Conservation (phyloP, 169 alveolate species). For the Sarcocystis neurona region DNA sequence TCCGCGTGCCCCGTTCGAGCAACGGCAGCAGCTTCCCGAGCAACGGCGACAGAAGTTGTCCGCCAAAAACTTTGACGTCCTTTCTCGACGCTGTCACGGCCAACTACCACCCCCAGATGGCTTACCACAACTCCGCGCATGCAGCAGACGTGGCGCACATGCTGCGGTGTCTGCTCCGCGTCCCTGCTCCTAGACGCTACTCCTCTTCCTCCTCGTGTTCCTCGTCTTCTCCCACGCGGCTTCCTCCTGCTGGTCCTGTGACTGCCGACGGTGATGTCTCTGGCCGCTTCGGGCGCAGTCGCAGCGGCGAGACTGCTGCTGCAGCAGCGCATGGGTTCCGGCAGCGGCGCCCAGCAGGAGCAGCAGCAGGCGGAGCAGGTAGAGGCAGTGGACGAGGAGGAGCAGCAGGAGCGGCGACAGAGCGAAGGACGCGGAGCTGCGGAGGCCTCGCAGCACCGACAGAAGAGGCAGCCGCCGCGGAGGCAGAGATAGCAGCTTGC, state of each 20-base stretch:
- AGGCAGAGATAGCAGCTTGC: no score
- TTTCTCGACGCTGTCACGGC: not conserved
- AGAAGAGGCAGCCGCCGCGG: no score
- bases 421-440: no score
- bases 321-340: no score
- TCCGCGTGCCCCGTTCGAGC: not conserved
- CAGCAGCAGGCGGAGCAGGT: no score
- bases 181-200: not conserved
- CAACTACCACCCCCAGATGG: not conserved
- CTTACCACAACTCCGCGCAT: slow-evolving; percentile 13
- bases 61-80: not conserved
- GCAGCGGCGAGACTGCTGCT: no score
- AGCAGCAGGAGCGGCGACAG: not conserved
- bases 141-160: slow-evolving; percentile 24
- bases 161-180: slow-evolving; percentile 11
- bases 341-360: not conserved
- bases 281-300: no score
- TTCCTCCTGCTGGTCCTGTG: not conserved
- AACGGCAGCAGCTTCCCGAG: not conserved
- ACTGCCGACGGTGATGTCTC: no score
- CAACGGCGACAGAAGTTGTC: not conserved
- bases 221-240: no score
- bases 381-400: no score
- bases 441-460: not conserved
- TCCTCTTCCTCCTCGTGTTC: no score